Percentiles rank a stretch among this genome's conserved stretches.
phyloP scores from a whole-genome alignment of 2,329 filamentous ascomycete genomes.

The Cephalotrichum gorgonifer region DNA sequence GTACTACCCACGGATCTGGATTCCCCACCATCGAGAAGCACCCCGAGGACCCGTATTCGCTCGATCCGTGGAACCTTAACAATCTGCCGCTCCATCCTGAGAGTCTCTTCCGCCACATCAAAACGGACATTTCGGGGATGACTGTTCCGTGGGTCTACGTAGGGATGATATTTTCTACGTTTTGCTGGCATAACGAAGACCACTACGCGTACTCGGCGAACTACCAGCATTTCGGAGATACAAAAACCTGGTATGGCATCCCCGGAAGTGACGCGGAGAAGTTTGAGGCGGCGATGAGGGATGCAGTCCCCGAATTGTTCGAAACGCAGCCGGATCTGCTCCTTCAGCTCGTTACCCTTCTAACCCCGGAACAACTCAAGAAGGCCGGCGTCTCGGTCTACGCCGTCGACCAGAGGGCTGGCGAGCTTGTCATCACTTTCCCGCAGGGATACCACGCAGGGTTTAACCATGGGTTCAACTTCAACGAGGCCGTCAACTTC shows the following conservation, averaged over 20 bases:
- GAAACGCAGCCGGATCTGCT: conserved; percentile 93
- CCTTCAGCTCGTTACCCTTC: conserved; percentile 92
- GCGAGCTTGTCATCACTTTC: conserved; percentile 93
- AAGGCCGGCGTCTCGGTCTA: conserved; percentile 91
- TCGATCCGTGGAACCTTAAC: conserved; percentile 93
- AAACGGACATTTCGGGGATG: conserved; percentile 97
- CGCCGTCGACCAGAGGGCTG: conserved; percentile 89
- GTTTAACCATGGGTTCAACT: conserved; percentile 98
- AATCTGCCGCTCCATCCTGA: conserved; percentile 83
- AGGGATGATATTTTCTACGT: conserved; percentile 98
- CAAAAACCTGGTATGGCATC: conserved; percentile 99
- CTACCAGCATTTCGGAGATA: conserved; percentile 95
- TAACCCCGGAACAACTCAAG: conserved; percentile 84
- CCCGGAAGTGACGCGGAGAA: conserved; percentile 88
- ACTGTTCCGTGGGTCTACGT: conserved; percentile 99
- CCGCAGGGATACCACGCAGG: conserved; percentile 95
- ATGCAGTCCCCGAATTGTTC: conserved; percentile 91
- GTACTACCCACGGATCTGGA: conserved; percentile 92
- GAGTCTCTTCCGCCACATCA: conserved; percentile 92
- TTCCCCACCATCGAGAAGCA: conserved; percentile 92
- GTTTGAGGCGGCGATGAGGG: conserved; percentile 90
- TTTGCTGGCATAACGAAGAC: conserved; percentile 99
- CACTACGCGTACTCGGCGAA: conserved; percentile 97
- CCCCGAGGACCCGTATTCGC: conserved; percentile 75
- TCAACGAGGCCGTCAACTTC: conserved; percentile 98